A percentile compares a stretch with the other conserved stretches of the same genome.
Evolutionary conservation across 306 rosid genomes (phyloP).

Genomic region (Sesbania bispinosa): DNA sequence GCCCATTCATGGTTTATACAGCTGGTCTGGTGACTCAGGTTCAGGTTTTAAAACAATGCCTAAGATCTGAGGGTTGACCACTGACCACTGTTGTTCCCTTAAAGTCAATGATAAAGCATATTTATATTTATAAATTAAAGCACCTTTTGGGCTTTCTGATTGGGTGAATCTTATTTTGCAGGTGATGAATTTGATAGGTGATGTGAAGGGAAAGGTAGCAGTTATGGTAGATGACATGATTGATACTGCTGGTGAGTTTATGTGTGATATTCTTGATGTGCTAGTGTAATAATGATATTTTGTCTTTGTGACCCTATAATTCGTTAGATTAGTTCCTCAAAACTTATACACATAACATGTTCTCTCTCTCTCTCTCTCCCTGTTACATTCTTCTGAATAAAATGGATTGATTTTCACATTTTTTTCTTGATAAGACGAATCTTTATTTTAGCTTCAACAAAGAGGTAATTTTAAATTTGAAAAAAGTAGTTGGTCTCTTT

Average conservation of each 20-base stretch:
- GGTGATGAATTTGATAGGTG: constrained; percentile 98
- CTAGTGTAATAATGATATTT: neutral
- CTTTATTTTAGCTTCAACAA: neutral
- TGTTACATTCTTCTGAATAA: neutral
- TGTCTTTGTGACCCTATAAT: neutral
- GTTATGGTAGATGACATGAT: constrained; percentile 99
- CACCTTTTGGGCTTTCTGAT: constrained; percentile 5
- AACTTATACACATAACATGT: neutral
- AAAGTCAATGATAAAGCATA: neutral
- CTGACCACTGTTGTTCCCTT: neutral
- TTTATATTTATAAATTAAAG: neutral
- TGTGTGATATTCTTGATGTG: neutral
- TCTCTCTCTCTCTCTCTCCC: neutral
- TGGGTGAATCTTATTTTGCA: constrained; percentile 37
- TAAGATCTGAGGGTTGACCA: neutral
- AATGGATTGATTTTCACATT: neutral
- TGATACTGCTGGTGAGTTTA: constrained; percentile 83
- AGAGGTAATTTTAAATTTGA: constrained; percentile 11
- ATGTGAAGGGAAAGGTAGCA: constrained; percentile 90
- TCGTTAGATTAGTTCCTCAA: constrained; percentile 6
- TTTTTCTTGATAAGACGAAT: neutral
- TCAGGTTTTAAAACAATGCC: neutral
- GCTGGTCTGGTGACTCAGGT: neutral
- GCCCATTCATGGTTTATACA: neutral
- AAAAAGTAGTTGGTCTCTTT: neutral